Percentiles rank a stretch among this genome's conserved stretches.
Conservation (phyloP, 495 filamentous ascomycete genomes). For the Aspergillus kassunensis region DNA sequence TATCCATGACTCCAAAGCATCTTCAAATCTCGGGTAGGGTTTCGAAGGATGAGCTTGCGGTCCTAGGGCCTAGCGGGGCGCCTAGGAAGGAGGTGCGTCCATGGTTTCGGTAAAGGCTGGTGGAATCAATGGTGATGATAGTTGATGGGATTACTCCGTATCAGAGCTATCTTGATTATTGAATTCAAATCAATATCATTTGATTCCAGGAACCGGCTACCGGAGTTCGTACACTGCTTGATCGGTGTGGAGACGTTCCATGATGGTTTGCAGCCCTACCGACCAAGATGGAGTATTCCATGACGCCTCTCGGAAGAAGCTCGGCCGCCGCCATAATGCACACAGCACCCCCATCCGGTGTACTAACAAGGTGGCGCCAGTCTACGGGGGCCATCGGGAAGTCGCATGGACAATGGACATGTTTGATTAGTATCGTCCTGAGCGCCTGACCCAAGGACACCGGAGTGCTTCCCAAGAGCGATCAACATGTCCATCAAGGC, state of each 20-base stretch:
- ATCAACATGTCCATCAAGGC: background rate
- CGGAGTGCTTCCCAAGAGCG: background rate
- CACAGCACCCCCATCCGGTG: too few relatives aligned
- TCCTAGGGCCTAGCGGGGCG: background rate
- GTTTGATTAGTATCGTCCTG: too few relatives aligned
- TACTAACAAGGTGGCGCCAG: background rate
- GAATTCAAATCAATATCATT: background rate
- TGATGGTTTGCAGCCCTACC: constrained; percentile 1
- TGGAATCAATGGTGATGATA: background rate
- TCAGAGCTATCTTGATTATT: background rate
- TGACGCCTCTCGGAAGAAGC: constrained; percentile 2
- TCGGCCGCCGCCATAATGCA: background rate
- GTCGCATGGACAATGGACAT: background rate
- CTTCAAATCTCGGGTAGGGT: too few relatives aligned
- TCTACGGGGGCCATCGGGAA: background rate
- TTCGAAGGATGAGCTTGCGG: background rate
- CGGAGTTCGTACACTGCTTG: background rate
- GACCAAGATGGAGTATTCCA: background rate
- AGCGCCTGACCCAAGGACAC: background rate
- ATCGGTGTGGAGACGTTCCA: background rate
- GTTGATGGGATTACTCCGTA: background rate
- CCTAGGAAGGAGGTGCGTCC: background rate
- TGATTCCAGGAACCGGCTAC: background rate
- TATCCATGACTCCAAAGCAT: background rate
- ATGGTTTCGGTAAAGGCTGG: background rate